A percentile compares a stretch with the other conserved stretches of the same genome.
Evolutionary conservation across 306 rosid genomes (phyloP).

Genomic region (Rubus parviflorus): DNA sequence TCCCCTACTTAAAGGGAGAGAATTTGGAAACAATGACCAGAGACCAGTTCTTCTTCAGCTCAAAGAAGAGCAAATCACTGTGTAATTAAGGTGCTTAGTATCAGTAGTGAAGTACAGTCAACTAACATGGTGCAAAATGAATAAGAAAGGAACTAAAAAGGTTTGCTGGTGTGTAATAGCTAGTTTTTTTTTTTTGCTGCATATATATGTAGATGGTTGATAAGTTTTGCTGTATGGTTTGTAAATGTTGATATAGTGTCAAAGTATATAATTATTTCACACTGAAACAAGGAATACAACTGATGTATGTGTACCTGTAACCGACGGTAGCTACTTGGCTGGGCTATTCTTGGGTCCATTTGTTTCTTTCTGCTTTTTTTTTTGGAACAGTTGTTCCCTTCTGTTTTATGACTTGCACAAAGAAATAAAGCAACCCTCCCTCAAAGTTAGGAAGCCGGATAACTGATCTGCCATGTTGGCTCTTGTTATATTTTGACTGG

Average conservation of each 20-base stretch:
- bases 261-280: constrained; percentile 39
- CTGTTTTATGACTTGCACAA: background rate
- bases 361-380: background rate
- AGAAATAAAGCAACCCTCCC: constrained; percentile 6
- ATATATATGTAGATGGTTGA: constrained; percentile 34
- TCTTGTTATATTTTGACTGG: constrained; percentile 11
- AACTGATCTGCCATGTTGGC: background rate
- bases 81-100: constrained; percentile 19
- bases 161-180: constrained; percentile 32
- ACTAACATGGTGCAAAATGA: constrained; percentile 42
- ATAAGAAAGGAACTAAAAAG: constrained; percentile 37
- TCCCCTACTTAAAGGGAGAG: constrained; percentile 53
- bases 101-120: constrained; percentile 31
- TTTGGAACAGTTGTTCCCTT: constrained; percentile 11
- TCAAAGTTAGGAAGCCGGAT: constrained; percentile 10
- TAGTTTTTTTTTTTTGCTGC: background rate
- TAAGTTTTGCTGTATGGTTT: constrained; percentile 40
- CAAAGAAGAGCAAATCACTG: constrained; percentile 71
- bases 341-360: constrained; percentile 23
- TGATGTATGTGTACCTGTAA: background rate
- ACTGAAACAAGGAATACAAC: constrained; percentile 31
- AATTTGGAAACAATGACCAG: constrained; percentile 56
- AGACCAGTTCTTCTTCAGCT: constrained; percentile 65
- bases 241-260: constrained; percentile 48
- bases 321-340: background rate